These are phyloP conservation scores for Hansenula lynferdii DNA, from an alignment of 1,139 yeast species.

Conservation along the genomic window DNA sequence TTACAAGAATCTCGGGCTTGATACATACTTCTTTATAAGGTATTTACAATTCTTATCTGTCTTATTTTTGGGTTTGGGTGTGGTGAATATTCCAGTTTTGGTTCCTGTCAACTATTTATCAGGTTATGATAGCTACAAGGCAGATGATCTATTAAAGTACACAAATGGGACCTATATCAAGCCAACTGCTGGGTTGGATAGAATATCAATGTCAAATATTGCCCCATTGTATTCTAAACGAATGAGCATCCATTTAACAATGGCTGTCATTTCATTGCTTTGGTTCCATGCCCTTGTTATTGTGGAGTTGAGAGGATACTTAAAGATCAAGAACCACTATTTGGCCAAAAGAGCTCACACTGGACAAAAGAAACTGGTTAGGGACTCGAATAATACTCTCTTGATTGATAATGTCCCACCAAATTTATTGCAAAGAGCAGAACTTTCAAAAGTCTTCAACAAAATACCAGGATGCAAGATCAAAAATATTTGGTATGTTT, in stretches of 20 bases:
- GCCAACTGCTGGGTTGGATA: slow-evolving; percentile 47
- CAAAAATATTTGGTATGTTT: slow-evolving; percentile 45
- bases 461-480: slow-evolving; percentile 25
- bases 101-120: slow-evolving; percentile 49
- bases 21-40: slow-evolving; percentile 58
- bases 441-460: slow-evolving; percentile 28
- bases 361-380: slow-evolving; percentile 16
- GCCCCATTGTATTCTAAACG: slow-evolving; percentile 40
- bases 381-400: slow-evolving; percentile 33
- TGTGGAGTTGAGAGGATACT: slow-evolving; percentile 45
- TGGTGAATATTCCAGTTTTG: slow-evolving; percentile 46
- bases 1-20: slow-evolving; percentile 52
- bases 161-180: slow-evolving; percentile 21
- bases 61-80: slow-evolving; percentile 45
- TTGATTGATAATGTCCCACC: slow-evolving; percentile 47
- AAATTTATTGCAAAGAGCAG: slow-evolving; percentile 28
- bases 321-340: slow-evolving; percentile 38
- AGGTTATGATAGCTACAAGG: slow-evolving; percentile 28
- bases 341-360: slow-evolving; percentile 25
- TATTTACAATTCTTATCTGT: slow-evolving; percentile 43
- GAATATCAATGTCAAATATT: slow-evolving; percentile 57
- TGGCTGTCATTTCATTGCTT: slow-evolving; percentile 45
- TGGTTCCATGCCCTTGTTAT: slow-evolving; percentile 50
- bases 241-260: slow-evolving; percentile 49
- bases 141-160: slow-evolving; percentile 10